A percentile compares a stretch with the other conserved stretches of the same genome.
Conservation (phyloP, 2,329 filamentous ascomycete genomes). For the Lachnellula occidentalis region DNA sequence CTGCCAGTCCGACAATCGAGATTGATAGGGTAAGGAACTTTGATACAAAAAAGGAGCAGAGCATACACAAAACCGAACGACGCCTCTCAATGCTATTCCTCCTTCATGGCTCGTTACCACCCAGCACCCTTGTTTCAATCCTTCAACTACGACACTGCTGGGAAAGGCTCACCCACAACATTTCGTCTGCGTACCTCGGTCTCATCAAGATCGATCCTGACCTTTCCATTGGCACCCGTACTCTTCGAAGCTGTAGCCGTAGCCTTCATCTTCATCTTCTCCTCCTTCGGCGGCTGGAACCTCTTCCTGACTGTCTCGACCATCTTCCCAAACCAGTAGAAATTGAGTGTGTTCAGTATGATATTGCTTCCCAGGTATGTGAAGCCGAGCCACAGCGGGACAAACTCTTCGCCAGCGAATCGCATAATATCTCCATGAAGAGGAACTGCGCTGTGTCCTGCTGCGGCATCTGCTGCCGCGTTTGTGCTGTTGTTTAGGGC, state of each 20-base stretch:
- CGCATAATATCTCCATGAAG: constrained; percentile 38
- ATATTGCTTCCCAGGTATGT: constrained; percentile 67
- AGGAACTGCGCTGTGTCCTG: constrained; percentile 25
- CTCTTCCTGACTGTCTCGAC: constrained; percentile 71
- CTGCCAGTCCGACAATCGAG: no score
- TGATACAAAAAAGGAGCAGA: no score
- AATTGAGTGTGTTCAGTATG: constrained; percentile 69
- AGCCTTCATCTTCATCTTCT: constrained; percentile 28
- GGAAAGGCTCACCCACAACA: constrained; percentile 16
- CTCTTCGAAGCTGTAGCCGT: constrained; percentile 22
- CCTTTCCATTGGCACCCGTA: constrained; percentile 26
- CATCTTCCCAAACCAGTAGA: constrained; percentile 87
- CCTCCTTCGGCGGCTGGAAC: constrained; percentile 52
- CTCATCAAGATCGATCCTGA: constrained; percentile 26
- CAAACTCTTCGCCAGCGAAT: constrained; percentile 45
- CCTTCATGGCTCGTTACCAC: neutral
- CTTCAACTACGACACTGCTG: constrained; percentile 16
- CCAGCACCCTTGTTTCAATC: neutral
- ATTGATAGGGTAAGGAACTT: no score
- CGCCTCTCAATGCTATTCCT: neutral
- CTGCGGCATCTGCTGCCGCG: constrained; percentile 31
- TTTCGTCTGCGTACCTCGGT: constrained; percentile 30
- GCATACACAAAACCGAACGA: neutral
- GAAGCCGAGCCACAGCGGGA: constrained; percentile 65
- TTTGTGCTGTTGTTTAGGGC: constrained; percentile 32